These are phyloP conservation scores for Cicer cuneatum DNA, from an alignment of 306 rosid genomes.

Conservation along the genomic window DNA sequence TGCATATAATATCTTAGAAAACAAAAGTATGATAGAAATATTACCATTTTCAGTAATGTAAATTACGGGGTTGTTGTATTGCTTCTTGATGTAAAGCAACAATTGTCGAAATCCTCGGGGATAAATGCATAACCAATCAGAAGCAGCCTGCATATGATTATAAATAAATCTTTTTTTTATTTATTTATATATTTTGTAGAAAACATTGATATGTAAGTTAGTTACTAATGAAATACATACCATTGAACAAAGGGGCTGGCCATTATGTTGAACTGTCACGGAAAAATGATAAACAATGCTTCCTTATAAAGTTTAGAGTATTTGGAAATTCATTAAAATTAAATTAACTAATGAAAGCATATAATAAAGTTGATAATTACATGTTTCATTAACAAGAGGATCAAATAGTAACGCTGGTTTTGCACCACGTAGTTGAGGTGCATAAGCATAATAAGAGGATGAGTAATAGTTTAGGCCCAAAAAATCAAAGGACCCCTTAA, in stretches of 20 bases:
- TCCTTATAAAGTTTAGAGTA: background rate
- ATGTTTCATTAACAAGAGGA: constrained; percentile 48
- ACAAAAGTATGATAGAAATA: background rate
- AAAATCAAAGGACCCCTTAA: constrained; percentile 52
- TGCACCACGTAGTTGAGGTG: constrained; percentile 39
- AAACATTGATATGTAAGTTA: constrained; percentile 8
- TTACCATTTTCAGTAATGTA: constrained; percentile 56
- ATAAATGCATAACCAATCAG: constrained; percentile 47
- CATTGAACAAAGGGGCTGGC: constrained; percentile 41
- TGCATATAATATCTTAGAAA: constrained; percentile 2
- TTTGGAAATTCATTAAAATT: background rate
- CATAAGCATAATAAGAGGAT: constrained; percentile 46
- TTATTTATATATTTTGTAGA: background rate
- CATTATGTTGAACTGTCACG: constrained; percentile 43
- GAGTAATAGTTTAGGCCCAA: constrained; percentile 53
- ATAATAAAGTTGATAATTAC: constrained; percentile 44
- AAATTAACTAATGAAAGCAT: constrained; percentile 4
- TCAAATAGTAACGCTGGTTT: constrained; percentile 45
- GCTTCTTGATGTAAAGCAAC: constrained; percentile 40
- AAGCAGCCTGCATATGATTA: constrained; percentile 44
- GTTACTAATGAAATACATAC: constrained; percentile 40
- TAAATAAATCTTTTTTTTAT: background rate
- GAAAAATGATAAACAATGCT: background rate
- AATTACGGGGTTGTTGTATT: constrained; percentile 50
- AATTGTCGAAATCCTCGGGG: constrained; percentile 48